Evolutionary conservation across 306 rosid genomes (phyloP), one percentile per base, ranked within the genome.

Genomic region (Urtica urens): DNA sequence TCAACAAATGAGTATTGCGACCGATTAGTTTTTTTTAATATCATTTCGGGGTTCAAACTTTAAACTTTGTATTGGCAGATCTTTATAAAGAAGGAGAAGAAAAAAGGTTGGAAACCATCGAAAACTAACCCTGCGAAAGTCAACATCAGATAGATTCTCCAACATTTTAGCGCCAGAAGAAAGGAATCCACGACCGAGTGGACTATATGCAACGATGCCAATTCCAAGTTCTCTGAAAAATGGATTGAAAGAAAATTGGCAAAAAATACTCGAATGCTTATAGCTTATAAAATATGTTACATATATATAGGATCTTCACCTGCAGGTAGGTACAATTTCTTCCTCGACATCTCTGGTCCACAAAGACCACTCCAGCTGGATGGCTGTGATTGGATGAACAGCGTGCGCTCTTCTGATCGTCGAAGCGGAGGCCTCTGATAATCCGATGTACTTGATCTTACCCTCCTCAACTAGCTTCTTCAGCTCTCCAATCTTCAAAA

Each of bases 321-420:
- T 73, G 72, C 87, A 78, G 40, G 83, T 67, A n/a, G 93, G 93
- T 62, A 78, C 26, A 1, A 82, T 54, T 10, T 82, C 87, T 61
- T 75, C 65, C 60, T 82, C 87, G 0, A 51, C 77, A 57, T 78
- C 93, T 69, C 93, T 70, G 3, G 83, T 4, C 87, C 87, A 82
- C 13, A 82, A 45, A 2, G 93, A 82, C 81, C 93, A 78, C 64
- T 78, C 93, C 37, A 82, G 37, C 60, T 78, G 87, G 66, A 78
- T 76, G 15, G 77, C 79, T 22, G 93, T 61, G 39, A 82, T 75
- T 1, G 93, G 93, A 70, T 72, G 93, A 65, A 82, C 74, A 10
- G 77, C 81, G n/a, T 82, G 93, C 16, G 93, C 87, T 64, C 93
- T 78, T 75, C 83, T 75, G 37, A 82, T 82, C 33, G 93, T 75